Base-by-base conservation (phyloP, 2,329 filamentous ascomycete genomes). In the Fusarium xyrophilum region DNA sequence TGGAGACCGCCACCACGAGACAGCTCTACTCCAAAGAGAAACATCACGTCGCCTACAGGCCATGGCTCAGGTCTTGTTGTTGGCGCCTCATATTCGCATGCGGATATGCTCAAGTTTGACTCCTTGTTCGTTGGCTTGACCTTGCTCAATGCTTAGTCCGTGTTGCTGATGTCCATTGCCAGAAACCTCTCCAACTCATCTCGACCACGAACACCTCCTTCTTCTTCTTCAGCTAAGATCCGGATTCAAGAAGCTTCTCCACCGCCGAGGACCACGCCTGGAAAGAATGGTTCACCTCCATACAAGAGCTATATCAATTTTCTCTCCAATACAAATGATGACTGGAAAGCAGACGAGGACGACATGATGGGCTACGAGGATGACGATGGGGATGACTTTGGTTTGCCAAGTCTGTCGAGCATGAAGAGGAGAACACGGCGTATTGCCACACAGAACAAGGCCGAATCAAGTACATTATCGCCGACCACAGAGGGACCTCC, bases 1-100 rank as follows among this genome's bases (percentile, higher is more conserved):
- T 98, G 95, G 95, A 80, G 80, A 84, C 85, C 86, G 78, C 82
- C 87, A 80, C 80, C 82, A 77, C 80, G 83, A 82, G 80, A 87
- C 62, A 70, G 48, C 75, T 75, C 81, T 60, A 81, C 82, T 21
- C 79, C 84, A 36, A 88, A 85, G 77, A 85, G 84, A 74, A 80
- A 82, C 72, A 73, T 75, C 25, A 78, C 77, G 51, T 73, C 76
- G 25, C 74, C 78, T 42, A 69, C 69, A 33, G 77, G 82, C 53
- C 85, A 86, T 76, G 89, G 91, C 72, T 82, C 89, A 52, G 88
- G 84, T 74, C 87, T 95, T 65, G 92, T 99, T 36, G 91, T 98
- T 63, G 96, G 96, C 72, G 96, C 96, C 59, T 91, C 94, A 46
- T 99, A 99, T 78, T 98, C 96, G 17, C 96, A 99, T 80, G 93